Evolutionary conservation across 1,284 basidiomycete genomes (phyloP).

Genomic region (Microbotryum scabiosae): DNA sequence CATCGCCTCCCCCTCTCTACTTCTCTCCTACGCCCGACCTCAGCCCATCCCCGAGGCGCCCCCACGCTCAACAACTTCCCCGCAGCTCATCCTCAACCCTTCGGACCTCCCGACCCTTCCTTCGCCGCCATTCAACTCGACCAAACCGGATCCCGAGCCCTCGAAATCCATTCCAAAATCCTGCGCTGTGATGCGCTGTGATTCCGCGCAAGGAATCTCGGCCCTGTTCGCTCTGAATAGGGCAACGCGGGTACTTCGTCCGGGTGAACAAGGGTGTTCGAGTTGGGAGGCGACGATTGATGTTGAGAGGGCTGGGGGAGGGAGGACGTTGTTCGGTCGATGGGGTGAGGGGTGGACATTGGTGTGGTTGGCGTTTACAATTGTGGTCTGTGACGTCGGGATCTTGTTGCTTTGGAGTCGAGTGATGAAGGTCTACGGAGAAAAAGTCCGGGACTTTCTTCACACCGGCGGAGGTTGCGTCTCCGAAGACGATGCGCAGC

Average conservation of each 20-base stretch:
- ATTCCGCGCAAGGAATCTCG: not conserved
- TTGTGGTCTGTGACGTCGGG: too few relatives aligned
- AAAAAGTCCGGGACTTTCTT: too few relatives aligned
- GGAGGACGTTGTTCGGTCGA: too few relatives aligned
- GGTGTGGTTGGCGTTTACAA: too few relatives aligned
- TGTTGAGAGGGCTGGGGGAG: too few relatives aligned
- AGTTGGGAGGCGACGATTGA: too few relatives aligned
- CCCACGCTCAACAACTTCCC: not conserved
- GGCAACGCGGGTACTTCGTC: not conserved
- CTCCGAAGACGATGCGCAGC: too few relatives aligned
- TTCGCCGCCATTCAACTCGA: conserved; percentile 1
- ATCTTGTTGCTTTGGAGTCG: too few relatives aligned
- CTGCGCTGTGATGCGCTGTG: conserved; percentile 23
- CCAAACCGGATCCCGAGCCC: conserved; percentile 9
- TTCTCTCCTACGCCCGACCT: not conserved
- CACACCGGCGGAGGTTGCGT: too few relatives aligned
- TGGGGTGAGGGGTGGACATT: too few relatives aligned
- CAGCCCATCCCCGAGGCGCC: not conserved
- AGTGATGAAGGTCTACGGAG: too few relatives aligned
- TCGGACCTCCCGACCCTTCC: not conserved
- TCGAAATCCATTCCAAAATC: conserved; percentile 9
- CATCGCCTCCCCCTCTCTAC: conserved; percentile 7
- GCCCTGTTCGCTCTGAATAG: conserved; percentile 1
- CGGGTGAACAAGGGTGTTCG: too few relatives aligned
- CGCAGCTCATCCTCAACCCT: conserved; percentile 16